A percentile compares a stretch with the other conserved stretches of the same genome.
These are phyloP conservation scores for Sisymbrium irio DNA, from an alignment of 345 rosid genomes.

Conservation along the genomic window DNA sequence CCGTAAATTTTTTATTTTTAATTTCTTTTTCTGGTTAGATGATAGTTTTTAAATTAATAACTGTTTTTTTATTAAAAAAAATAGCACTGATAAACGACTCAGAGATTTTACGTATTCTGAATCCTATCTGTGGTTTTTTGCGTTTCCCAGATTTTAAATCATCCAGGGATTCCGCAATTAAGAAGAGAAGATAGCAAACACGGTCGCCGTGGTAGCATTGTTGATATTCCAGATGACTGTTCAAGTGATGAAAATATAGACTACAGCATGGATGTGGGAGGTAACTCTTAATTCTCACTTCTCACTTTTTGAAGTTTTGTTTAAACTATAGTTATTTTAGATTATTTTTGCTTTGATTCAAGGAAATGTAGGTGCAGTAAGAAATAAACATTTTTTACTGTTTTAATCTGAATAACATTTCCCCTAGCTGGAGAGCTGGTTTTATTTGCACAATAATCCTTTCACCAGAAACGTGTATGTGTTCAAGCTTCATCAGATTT, in stretches of 20 bases:
- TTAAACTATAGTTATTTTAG: neutral
- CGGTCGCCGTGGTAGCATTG: slow-evolving; percentile 62
- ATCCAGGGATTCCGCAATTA: slow-evolving; percentile 96
- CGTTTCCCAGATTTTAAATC: slow-evolving; percentile 87
- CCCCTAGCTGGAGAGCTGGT: neutral
- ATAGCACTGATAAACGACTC: neutral
- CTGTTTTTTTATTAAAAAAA: neutral
- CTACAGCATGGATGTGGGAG: slow-evolving; percentile 65
- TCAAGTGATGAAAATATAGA: slow-evolving; percentile 96
- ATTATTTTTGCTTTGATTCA: neutral
- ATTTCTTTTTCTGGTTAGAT: neutral
- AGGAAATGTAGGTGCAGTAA: slow-evolving; percentile 5
- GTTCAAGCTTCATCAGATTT: slow-evolving; percentile 3
- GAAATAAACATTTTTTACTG: neutral
- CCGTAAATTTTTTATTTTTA: neutral
- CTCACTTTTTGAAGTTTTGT: neutral
- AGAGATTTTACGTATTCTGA: neutral
- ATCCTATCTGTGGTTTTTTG: slow-evolving; percentile 9
- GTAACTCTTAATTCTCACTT: slow-evolving; percentile 39
- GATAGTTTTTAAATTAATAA: neutral
- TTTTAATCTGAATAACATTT: neutral
- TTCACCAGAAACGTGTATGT: neutral
- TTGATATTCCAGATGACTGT: slow-evolving; percentile 79
- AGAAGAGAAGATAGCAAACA: slow-evolving; percentile 70
- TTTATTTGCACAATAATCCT: neutral